These are phyloP conservation scores for Glycyrrhiza uralensis DNA, from an alignment of 306 rosid genomes.

Conservation along the genomic window DNA sequence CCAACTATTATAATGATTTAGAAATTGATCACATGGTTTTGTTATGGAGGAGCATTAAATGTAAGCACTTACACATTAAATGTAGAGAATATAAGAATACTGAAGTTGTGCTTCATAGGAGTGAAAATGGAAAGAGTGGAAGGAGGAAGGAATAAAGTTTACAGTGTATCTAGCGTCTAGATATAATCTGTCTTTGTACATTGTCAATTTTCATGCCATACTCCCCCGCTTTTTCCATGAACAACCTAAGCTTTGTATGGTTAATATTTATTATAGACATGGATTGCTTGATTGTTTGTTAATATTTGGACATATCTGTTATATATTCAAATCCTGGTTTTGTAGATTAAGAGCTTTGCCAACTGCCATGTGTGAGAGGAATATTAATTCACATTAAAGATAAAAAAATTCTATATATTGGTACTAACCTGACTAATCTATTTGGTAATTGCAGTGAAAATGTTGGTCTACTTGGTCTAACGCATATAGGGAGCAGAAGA, in stretches of 20 bases:
- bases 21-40: background rate
- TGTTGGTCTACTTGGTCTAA: slow-evolving; percentile 90
- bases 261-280: background rate
- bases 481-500: slow-evolving; percentile 92
- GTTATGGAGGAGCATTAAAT: background rate
- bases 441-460: slow-evolving; percentile 68
- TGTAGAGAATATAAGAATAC: background rate
- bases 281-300: background rate
- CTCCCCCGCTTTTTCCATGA: background rate
- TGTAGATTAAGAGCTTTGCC: background rate
- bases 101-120: background rate
- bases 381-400: background rate
- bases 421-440: background rate
- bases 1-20: background rate
- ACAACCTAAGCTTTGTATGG: background rate
- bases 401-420: background rate
- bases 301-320: background rate
- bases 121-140: slow-evolving; percentile 3
- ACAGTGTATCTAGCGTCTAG: background rate
- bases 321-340: background rate
- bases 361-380: background rate
- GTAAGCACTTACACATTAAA: background rate
- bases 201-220: background rate
- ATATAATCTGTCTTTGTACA: background rate
- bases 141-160: background rate